Conservation (phyloP, 768 basidiomycete species). For the Pulveroboletus sp. region DNA sequence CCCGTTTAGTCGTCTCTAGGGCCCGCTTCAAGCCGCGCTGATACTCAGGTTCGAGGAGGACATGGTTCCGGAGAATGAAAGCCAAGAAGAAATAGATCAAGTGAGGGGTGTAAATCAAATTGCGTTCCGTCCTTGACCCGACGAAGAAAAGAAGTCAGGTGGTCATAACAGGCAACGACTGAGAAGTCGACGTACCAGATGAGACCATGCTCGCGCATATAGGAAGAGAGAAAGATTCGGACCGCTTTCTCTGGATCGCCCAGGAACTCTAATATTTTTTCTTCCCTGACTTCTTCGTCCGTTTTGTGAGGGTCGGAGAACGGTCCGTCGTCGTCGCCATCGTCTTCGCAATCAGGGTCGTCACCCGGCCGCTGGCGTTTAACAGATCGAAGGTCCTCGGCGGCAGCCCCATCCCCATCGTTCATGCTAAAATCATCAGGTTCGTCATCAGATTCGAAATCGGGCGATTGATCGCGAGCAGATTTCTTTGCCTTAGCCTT, state of each 20-base stretch:
- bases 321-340: slow-evolving; percentile 29
- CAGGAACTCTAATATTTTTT: slow-evolving; percentile 50
- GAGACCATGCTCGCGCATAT: slow-evolving; percentile 62
- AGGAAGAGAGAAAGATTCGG: slow-evolving; percentile 66
- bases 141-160: not conserved
- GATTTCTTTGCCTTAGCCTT: slow-evolving; percentile 30
- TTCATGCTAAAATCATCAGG: slow-evolving; percentile 13
- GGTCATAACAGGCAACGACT: not conserved
- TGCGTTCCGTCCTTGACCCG: slow-evolving; percentile 39
- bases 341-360: slow-evolving; percentile 8
- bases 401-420: not conserved
- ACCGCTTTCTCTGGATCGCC: slow-evolving; percentile 53
- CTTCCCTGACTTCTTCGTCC: slow-evolving; percentile 37
- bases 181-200: slow-evolving; percentile 48
- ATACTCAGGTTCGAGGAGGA: slow-evolving; percentile 44
- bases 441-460: slow-evolving; percentile 32
- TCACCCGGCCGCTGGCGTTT: slow-evolving; percentile 27
- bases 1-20: slow-evolving; percentile 38
- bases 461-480: slow-evolving; percentile 30
- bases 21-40: slow-evolving; percentile 46
- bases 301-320: slow-evolving; percentile 30
- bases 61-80: slow-evolving; percentile 53
- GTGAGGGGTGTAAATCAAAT: slow-evolving; percentile 47
- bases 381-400: slow-evolving; percentile 7
- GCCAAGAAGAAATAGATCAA: slow-evolving; percentile 56